Percentiles rank a stretch among this genome's conserved stretches.
These are phyloP conservation scores for Ambrosia hybrid DNA, from an alignment of 140 eudicot species.

Conservation along the genomic window DNA sequence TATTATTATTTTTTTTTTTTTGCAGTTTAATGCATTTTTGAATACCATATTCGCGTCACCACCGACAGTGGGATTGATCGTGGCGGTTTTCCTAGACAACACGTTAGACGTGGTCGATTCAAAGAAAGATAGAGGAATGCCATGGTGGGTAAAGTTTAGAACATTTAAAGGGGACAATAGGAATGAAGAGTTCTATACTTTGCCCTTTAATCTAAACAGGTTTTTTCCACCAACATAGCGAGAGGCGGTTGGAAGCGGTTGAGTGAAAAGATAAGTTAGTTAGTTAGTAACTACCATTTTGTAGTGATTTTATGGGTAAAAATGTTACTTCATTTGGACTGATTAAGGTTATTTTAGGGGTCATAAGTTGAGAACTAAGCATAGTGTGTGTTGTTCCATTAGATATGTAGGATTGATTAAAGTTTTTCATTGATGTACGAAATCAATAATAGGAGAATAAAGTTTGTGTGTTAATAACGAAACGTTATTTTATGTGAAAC, in stretches of 20 bases:
- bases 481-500: too few species aligned
- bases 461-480: too few species aligned
- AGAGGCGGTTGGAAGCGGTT: constrained; percentile 4
- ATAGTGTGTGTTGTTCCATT: constrained; percentile 15
- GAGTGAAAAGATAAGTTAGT: constrained; percentile 7
- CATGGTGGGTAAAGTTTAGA: constrained; percentile 99
- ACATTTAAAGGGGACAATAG: constrained; percentile 93
- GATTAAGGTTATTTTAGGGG: constrained; percentile 32
- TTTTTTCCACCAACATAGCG: constrained; percentile 88
- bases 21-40: constrained; percentile 92
- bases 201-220: constrained; percentile 91
- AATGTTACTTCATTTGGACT: constrained; percentile 25
- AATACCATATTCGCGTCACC: constrained; percentile 82
- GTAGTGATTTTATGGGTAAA: constrained; percentile 28
- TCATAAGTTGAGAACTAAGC: constrained; percentile 22
- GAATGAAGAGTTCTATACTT: constrained; percentile 92
- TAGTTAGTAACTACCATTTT: constrained; percentile 31
- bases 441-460: too few species aligned
- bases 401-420: constrained; percentile 13
- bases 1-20: too few species aligned
- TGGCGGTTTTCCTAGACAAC: constrained; percentile 94
- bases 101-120: constrained; percentile 90
- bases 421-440: too few species aligned
- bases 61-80: constrained; percentile 76
- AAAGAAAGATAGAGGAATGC: constrained; percentile 97